phyloP scores from a whole-genome alignment of 2,329 filamentous ascomycete species.

The Colletotrichum sojae region DNA sequence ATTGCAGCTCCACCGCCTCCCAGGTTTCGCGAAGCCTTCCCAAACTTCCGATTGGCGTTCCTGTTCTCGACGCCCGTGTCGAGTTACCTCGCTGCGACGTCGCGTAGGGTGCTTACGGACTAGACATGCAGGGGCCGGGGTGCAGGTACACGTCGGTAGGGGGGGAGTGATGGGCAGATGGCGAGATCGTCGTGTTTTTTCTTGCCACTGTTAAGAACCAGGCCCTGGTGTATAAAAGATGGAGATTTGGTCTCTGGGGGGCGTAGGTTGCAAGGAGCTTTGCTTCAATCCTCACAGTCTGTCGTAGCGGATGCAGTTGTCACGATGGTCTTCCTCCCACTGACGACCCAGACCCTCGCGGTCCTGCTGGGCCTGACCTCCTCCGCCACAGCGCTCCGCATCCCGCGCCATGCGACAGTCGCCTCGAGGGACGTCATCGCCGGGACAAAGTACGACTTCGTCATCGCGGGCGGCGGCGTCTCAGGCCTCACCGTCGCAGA shows the following conservation, averaged over 20 bases:
- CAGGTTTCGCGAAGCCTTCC: background rate
- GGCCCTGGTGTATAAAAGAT: background rate
- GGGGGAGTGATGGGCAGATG: background rate
- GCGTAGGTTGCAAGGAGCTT: background rate
- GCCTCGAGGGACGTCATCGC: background rate
- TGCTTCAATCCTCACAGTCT: background rate
- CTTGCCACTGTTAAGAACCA: background rate
- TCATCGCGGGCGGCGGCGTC: conserved; percentile 30
- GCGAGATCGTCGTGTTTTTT: background rate
- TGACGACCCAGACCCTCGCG: background rate
- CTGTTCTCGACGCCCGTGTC: background rate
- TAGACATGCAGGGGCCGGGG: conserved; percentile 20
- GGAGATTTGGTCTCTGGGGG: background rate
- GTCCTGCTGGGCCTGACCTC: background rate
- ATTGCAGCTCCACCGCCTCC: background rate
- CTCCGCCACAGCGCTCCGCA: background rate
- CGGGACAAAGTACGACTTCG: conserved; percentile 19
- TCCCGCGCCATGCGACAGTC: conserved; percentile 1
- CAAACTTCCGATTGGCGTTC: conserved; percentile 22
- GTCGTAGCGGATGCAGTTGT: background rate
- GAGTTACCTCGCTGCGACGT: conserved; percentile 15
- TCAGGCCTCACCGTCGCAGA: conserved; percentile 32
- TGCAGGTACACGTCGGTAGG: background rate
- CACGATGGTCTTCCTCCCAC: background rate
- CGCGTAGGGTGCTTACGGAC: conserved; percentile 18